phyloP scores from a whole-genome alignment of 495 filamentous ascomycete genomes.

The Usnea hakonensis region DNA sequence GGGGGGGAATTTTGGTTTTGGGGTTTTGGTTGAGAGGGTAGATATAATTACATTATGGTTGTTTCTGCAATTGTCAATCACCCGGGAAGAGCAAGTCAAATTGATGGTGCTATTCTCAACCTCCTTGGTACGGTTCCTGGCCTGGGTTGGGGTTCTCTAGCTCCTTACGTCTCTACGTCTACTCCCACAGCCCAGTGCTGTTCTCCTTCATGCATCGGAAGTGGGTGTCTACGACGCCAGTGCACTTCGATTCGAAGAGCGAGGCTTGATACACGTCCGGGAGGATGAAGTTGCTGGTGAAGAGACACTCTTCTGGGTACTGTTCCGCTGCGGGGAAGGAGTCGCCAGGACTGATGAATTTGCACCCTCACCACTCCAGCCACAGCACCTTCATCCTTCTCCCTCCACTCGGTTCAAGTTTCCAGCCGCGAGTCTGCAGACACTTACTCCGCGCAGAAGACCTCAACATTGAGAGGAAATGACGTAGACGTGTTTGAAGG shows the following conservation, averaged over 20 bases:
- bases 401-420: too few species aligned
- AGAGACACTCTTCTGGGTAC: slow-evolving; percentile 30
- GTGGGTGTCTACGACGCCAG: slow-evolving; percentile 29
- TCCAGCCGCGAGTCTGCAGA: too few species aligned
- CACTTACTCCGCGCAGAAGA: too few species aligned
- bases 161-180: slow-evolving; percentile 44
- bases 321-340: slow-evolving; percentile 29
- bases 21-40: too few species aligned
- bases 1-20: too few species aligned
- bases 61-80: slow-evolving; percentile 49
- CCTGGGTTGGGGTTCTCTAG: slow-evolving; percentile 48
- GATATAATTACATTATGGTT: slow-evolving; percentile 45
- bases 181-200: slow-evolving; percentile 33
- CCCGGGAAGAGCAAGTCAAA: slow-evolving; percentile 45
- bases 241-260: slow-evolving; percentile 31
- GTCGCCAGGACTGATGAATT: too few species aligned
- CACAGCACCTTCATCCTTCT: too few species aligned
- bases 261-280: slow-evolving; percentile 19
- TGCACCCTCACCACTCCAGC: too few species aligned
- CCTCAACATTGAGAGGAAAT: too few species aligned
- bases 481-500: too few species aligned
- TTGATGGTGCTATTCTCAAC: slow-evolving; percentile 47
- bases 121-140: slow-evolving; percentile 46
- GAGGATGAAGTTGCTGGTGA: slow-evolving; percentile 26
- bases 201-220: slow-evolving; percentile 30